phyloP scores from a whole-genome alignment of 192 early-diverging fungal species.

The Coemansia interrupta region DNA sequence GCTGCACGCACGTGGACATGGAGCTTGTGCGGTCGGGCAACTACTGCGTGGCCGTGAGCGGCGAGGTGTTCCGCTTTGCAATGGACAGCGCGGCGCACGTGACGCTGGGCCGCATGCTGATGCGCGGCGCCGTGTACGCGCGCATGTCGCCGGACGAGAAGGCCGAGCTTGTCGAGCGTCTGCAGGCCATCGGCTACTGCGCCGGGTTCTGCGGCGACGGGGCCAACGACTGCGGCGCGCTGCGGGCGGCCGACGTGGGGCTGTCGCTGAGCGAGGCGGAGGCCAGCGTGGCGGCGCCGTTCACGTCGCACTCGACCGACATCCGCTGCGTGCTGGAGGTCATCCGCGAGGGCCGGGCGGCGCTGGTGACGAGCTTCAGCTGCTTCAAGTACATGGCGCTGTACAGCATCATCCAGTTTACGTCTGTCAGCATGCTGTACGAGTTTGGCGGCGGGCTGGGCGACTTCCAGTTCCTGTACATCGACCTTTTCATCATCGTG shows the following conservation, averaged over 20 bases:
- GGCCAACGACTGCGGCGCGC: slow-evolving; percentile 96
- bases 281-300: slow-evolving; percentile 96
- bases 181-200: slow-evolving; percentile 88
- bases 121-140: slow-evolving; percentile 89
- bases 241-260: slow-evolving; percentile 94
- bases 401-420: slow-evolving; percentile 96
- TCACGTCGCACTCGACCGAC: slow-evolving; percentile 86
- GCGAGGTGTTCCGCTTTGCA: slow-evolving; percentile 95
- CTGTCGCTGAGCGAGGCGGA: slow-evolving; percentile 96
- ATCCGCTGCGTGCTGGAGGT: slow-evolving; percentile 91
- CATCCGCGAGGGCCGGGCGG: slow-evolving; percentile 90
- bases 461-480: slow-evolving; percentile 94
- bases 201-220: slow-evolving; percentile 99
- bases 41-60: slow-evolving; percentile 88
- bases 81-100: slow-evolving; percentile 67
- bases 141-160: slow-evolving; percentile 99
- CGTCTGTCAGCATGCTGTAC: slow-evolving; percentile 89
- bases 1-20: slow-evolving; percentile 32
- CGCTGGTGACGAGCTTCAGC: slow-evolving; percentile 94
- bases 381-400: slow-evolving; percentile 99
- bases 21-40: slow-evolving; percentile 47
- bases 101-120: slow-evolving; percentile 72
- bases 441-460: slow-evolving; percentile 81
- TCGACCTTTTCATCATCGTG: slow-evolving; percentile 90
- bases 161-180: slow-evolving; percentile 82